These are phyloP conservation scores for Phytophthora citrophthora DNA, from an alignment of 352 stramenopile species.

Conservation along the genomic window DNA sequence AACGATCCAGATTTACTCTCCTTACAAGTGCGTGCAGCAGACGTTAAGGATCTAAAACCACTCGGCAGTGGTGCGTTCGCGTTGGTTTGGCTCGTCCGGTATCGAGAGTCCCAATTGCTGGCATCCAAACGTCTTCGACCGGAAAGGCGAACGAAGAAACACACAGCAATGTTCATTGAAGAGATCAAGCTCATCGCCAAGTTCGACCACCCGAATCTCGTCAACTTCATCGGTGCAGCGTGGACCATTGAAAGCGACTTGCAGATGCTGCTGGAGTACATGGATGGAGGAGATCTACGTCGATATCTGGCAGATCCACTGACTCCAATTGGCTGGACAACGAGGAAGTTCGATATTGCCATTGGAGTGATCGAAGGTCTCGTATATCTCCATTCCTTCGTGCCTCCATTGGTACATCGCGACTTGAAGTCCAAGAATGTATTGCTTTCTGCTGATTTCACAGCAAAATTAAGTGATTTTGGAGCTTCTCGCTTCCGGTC, in stretches of 20 bases:
- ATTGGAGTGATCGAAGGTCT: constrained; percentile 47
- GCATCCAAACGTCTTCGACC: constrained; percentile 37
- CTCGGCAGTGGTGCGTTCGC: constrained; percentile 37
- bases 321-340: constrained; percentile 18
- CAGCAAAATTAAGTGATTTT: constrained; percentile 58
- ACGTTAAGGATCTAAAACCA: constrained; percentile 33
- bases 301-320: constrained; percentile 19
- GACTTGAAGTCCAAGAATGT: constrained; percentile 60
- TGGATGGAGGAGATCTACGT: constrained; percentile 49
- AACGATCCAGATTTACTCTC: constrained; percentile 36
- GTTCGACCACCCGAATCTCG: constrained; percentile 54
- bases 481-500: constrained; percentile 47
- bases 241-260: constrained; percentile 55
- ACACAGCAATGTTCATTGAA: constrained; percentile 41
- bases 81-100: constrained; percentile 35
- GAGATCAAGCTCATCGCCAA: constrained; percentile 54
- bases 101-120: constrained; percentile 32
- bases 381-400: constrained; percentile 51
- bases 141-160: constrained; percentile 30
- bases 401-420: constrained; percentile 40
- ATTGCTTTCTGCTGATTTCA: constrained; percentile 34
- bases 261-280: constrained; percentile 52
- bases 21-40: constrained; percentile 27
- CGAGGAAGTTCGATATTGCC: constrained; percentile 38
- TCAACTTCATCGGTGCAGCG: constrained; percentile 47